Evolutionary conservation across 2,329 filamentous ascomycete species (phyloP).

Genomic region (Trichoderma sp.): DNA sequence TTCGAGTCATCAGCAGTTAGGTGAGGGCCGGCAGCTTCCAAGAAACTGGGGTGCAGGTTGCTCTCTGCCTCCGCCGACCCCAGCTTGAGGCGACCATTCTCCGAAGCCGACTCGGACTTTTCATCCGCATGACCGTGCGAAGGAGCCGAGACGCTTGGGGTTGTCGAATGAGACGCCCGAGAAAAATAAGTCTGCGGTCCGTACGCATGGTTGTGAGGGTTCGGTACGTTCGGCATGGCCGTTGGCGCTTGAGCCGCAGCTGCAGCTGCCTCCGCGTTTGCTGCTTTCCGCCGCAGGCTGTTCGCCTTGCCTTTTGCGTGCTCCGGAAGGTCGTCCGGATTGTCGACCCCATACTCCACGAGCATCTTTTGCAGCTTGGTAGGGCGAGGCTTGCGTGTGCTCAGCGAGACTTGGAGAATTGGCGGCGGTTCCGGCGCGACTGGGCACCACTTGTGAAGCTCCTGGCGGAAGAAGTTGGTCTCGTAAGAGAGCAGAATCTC

Average conservation of each 20-base stretch:
- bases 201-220: conserved; percentile 33
- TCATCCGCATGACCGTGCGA: conserved; percentile 39
- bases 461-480: conserved; percentile 97
- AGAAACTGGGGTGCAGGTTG: conserved; percentile 48
- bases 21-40: conserved; percentile 48
- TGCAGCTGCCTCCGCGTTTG: conserved; percentile 58
- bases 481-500: conserved; percentile 89
- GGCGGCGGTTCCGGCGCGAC: conserved; percentile 86
- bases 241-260: conserved; percentile 37
- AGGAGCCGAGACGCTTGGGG: conserved; percentile 30
- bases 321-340: conserved; percentile 86
- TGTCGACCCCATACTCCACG: conserved; percentile 82
- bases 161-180: conserved; percentile 30
- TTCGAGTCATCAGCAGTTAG: conserved; percentile 46
- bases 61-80: conserved; percentile 48
- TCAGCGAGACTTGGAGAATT: conserved; percentile 82
- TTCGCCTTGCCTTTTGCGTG: conserved; percentile 78
- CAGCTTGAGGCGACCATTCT: conserved; percentile 37
- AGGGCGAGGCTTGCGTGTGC: conserved; percentile 90
- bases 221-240: conserved; percentile 30
- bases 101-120: conserved; percentile 34
- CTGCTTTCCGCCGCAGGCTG: conserved; percentile 70
- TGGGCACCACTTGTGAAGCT: conserved; percentile 91
- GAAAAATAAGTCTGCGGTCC: conserved; percentile 36
- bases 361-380: conserved; percentile 97